Conservation (phyloP, 164 flowering plant species). For the Vitis vinifera region ASM3070453v1 NC_081806.1:7187501-7188000, state of each 20-base stretch:
- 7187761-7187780: constrained; percentile 37
- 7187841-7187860: constrained; percentile 14
- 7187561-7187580: constrained; percentile 26
- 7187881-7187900: not conserved
- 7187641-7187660: constrained; percentile 15
- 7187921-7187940: constrained; percentile 4
- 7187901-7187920: constrained; percentile 2
- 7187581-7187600: constrained; percentile 39
- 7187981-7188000: not conserved
- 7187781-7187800: constrained; percentile 26
- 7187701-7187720: not conserved
- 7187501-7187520: not conserved
- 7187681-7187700: constrained; percentile 9
- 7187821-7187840: constrained; percentile 15
- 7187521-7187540: constrained; percentile 7
- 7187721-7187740: constrained; percentile 2
- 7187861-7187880: not conserved
- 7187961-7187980: not conserved
- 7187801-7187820: constrained; percentile 6
- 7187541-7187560: constrained; percentile 25
- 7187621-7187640: constrained; percentile 46
- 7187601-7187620: constrained; percentile 44
- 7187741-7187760: constrained; percentile 19
- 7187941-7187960: constrained; percentile 1
- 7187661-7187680: constrained; percentile 40